These are phyloP conservation scores for Chenopodium formosanum DNA, from an alignment of 148 eudicot genomes.

Conservation along the genomic window DNA sequence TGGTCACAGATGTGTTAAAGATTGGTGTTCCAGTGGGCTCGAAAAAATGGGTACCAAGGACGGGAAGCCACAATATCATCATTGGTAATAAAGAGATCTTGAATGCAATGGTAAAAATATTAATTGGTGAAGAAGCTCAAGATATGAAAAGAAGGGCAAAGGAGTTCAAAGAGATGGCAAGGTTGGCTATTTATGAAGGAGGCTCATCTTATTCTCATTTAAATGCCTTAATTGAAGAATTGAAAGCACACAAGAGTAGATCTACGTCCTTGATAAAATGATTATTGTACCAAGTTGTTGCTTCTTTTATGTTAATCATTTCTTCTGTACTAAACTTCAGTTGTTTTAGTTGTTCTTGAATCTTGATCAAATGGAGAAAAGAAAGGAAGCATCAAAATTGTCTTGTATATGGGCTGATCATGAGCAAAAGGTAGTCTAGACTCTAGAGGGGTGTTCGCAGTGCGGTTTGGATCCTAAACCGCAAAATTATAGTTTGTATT, in stretches of 20 bases:
- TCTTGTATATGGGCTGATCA: too few relatives aligned
- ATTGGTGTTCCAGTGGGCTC: constrained; percentile 42
- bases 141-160: constrained; percentile 35
- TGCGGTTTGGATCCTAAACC: too few relatives aligned
- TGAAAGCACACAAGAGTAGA: constrained; percentile 1
- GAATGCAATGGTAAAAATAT: constrained; percentile 26
- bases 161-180: constrained; percentile 35
- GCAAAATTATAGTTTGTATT: too few relatives aligned
- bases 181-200: constrained; percentile 37
- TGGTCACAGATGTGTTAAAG: constrained; percentile 17
- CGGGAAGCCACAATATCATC: background rate
- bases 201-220: constrained; percentile 44
- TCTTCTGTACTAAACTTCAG: too few relatives aligned
- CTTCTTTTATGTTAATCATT: too few relatives aligned
- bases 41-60: constrained; percentile 27
- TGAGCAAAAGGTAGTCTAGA: too few relatives aligned
- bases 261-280: background rate
- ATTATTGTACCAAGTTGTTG: too few relatives aligned
- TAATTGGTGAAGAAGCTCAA: constrained; percentile 40
- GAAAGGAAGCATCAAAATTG: too few relatives aligned
- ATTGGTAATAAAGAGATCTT: constrained; percentile 15
- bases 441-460: too few relatives aligned
- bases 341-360: too few relatives aligned
- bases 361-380: too few relatives aligned
- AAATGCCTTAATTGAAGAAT: constrained; percentile 33